A percentile compares a stretch with the other conserved stretches of the same genome.
These are phyloP conservation scores for Barbarea vulgaris DNA, from an alignment of 345 rosid species.

Conservation along the genomic window DNA sequence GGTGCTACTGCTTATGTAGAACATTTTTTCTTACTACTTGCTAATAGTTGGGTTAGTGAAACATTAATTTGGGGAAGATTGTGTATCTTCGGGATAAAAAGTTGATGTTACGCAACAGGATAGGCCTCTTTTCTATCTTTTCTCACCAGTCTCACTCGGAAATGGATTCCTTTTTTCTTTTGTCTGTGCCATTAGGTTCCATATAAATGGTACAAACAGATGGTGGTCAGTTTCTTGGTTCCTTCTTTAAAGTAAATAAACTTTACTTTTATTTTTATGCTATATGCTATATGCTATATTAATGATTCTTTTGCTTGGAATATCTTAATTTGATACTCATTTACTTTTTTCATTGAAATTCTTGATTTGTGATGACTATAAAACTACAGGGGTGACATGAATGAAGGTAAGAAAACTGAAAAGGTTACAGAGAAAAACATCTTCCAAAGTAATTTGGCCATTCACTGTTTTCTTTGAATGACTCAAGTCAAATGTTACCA, in stretches of 20 bases:
- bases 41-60: constrained; percentile 27
- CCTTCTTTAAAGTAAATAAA: constrained; percentile 7
- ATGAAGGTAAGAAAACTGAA: constrained; percentile 9
- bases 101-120: constrained; percentile 27
- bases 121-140: constrained; percentile 21
- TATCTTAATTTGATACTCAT: constrained; percentile 24
- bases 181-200: constrained; percentile 29
- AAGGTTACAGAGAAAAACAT: constrained; percentile 2
- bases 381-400: not conserved
- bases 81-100: constrained; percentile 27
- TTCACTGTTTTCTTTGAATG: constrained; percentile 3
- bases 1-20: constrained; percentile 20
- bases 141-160: constrained; percentile 23
- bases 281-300: constrained; percentile 22
- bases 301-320: constrained; percentile 19
- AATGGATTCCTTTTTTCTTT: constrained; percentile 14
- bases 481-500: constrained; percentile 16
- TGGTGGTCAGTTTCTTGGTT: constrained; percentile 21
- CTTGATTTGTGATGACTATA: constrained; percentile 7
- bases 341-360: not conserved
- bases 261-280: constrained; percentile 17
- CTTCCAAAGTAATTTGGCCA: not conserved
- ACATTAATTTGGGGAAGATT: constrained; percentile 25
- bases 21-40: constrained; percentile 18
- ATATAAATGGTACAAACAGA: constrained; percentile 8